Conservation (phyloP, 257 asterid species). For the Ocimum tenuiflorum region DNA sequence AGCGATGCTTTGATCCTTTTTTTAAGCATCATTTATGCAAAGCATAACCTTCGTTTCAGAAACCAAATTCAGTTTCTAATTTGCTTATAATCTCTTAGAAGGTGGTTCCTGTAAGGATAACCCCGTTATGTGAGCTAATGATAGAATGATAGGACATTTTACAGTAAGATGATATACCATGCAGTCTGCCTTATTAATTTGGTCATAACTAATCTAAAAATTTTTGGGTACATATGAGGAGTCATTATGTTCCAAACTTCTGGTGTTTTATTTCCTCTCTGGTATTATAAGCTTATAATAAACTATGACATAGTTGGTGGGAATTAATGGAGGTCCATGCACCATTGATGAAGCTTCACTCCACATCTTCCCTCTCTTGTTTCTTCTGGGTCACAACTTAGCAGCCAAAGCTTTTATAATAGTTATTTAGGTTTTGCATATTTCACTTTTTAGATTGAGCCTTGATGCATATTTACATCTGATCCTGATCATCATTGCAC, state of each 20-base stretch:
- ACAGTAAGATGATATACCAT: neutral
- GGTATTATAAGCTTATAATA: neutral
- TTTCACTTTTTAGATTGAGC: neutral
- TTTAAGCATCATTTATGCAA: neutral
- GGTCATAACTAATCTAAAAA: neutral
- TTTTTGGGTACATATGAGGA: neutral
- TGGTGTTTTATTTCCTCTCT: neutral
- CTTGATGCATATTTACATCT: neutral
- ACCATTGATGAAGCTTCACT: constrained; percentile 4
- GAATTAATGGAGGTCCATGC: neutral
- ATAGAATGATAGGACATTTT: neutral
- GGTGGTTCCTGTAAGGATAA: neutral
- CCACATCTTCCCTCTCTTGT: constrained; percentile 5
- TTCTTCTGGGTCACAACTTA: neutral
- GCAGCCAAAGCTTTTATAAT: constrained; percentile 4
- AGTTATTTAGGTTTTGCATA: neutral
- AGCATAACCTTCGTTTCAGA: neutral
- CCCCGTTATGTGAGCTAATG: constrained; percentile 3
- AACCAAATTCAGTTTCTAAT: neutral
- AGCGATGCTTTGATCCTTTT: neutral
- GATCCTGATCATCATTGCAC: constrained; percentile 10
- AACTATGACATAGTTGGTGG: neutral
- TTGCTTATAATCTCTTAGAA: neutral
- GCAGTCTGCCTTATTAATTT: neutral
- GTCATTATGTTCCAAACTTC: constrained; percentile 6